Evolutionary conservation across 192 early-diverging fungal genomes (phyloP).

Genomic region (Podila epicladia): DNA sequence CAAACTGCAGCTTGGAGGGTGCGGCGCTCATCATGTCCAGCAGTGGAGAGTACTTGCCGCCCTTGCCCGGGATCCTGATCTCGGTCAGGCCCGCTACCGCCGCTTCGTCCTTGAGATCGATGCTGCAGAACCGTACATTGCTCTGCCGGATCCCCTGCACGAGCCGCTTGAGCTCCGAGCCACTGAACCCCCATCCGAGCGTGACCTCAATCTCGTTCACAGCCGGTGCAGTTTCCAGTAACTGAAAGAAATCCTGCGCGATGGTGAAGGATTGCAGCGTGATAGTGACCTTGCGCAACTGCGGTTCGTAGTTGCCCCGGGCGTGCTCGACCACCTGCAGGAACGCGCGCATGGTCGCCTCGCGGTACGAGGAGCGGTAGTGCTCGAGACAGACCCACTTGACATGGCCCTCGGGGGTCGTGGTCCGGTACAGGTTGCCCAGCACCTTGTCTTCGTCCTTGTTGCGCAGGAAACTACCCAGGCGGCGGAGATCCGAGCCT

Average conservation of each 20-base stretch:
- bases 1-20: not conserved
- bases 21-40: not conserved
- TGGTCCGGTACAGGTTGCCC: conserved; percentile 26
- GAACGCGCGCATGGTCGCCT: conserved; percentile 3
- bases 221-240: not conserved
- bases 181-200: conserved; percentile 1
- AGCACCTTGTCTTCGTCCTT: conserved; percentile 22
- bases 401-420: conserved; percentile 23
- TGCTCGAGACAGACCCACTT: conserved; percentile 43
- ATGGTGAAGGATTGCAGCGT: not conserved
- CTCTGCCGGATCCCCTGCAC: not conserved
- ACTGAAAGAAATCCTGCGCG: conserved; percentile 14
- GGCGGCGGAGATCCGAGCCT: conserved; percentile 21
- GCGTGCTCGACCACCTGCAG: conserved; percentile 3
- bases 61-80: not conserved
- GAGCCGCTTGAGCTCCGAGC: not conserved
- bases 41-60: conserved; percentile 18
- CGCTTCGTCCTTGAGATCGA: conserved; percentile 10
- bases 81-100: not conserved
- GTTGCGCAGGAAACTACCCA: conserved; percentile 11
- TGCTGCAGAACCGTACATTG: not conserved
- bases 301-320: not conserved
- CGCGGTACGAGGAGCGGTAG: conserved; percentile 4
- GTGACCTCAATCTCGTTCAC: conserved; percentile 14
- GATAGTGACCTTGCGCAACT: conserved; percentile 11